These are phyloP conservation scores for Diplodia mutila DNA, from an alignment of 2,329 filamentous ascomycete species.

Conservation along the genomic window DNA sequence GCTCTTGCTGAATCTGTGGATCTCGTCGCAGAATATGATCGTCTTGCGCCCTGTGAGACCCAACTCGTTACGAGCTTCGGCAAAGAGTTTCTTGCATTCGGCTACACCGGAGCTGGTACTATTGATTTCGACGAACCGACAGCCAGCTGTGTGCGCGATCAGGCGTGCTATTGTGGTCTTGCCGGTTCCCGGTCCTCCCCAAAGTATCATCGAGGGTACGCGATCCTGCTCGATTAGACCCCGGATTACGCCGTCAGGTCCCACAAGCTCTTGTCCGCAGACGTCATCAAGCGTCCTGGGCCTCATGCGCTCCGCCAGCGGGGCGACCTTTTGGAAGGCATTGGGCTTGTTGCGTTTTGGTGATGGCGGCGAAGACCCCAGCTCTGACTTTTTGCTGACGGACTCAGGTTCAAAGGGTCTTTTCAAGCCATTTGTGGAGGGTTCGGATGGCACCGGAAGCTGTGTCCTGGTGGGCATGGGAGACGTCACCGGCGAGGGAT, in stretches of 20 bases:
- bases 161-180: constrained; percentile 93
- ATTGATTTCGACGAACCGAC: constrained; percentile 93
- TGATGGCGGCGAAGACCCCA: constrained; percentile 43
- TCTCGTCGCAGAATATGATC: constrained; percentile 97
- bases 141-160: constrained; percentile 79
- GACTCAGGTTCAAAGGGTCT: not conserved
- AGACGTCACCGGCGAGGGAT: constrained; percentile 32
- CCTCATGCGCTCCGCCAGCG: constrained; percentile 91
- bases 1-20: constrained; percentile 85
- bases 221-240: constrained; percentile 83
- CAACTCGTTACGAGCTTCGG: constrained; percentile 79
- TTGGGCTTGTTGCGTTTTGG: constrained; percentile 63
- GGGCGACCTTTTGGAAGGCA: constrained; percentile 70
- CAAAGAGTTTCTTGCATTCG: constrained; percentile 91
- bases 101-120: constrained; percentile 85
- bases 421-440: not conserved
- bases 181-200: constrained; percentile 79
- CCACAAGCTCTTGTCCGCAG: constrained; percentile 89
- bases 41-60: constrained; percentile 84
- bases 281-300: constrained; percentile 83
- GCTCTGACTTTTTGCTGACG: constrained; percentile 29
- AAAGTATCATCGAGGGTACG: constrained; percentile 93
- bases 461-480: constrained; percentile 15
- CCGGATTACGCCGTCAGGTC: constrained; percentile 78
- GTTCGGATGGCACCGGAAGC: constrained; percentile 1